Conservation (phyloP, 345 rosid species). For the Hevea brasiliensis region DNA sequence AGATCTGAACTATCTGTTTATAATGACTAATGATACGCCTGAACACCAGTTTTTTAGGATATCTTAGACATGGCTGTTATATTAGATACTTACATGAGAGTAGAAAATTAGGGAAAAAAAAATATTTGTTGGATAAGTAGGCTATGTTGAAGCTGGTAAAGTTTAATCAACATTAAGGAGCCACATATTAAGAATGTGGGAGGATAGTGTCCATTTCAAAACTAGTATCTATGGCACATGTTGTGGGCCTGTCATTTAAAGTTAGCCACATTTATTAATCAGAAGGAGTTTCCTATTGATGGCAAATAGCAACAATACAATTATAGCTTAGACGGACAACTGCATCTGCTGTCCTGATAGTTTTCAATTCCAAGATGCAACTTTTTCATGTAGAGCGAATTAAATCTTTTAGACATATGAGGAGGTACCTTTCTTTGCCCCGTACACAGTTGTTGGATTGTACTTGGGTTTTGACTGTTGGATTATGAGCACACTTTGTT, state of each 20-base stretch:
- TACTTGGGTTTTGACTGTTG: neutral
- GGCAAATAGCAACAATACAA: no score
- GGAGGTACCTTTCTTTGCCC: neutral
- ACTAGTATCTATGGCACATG: no score
- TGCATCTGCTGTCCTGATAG: neutral
- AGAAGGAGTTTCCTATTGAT: no score
- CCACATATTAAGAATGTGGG: no score
- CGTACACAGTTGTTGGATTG: neutral
- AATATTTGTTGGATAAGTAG: no score
- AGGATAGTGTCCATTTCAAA: no score
- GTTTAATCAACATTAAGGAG: no score
- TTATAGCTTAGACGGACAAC: no score
- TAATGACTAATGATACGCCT: neutral
- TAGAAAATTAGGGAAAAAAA: neutral
- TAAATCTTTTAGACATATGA: neutral
- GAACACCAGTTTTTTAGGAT: neutral
- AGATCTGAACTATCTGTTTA: neutral
- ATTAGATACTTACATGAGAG: neutral
- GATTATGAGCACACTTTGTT: neutral
- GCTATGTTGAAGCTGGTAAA: no score
- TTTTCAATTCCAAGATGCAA: neutral
- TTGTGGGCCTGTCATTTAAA: no score
- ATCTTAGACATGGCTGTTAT: no score
- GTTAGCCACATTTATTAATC: no score
- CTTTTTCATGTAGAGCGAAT: neutral